Percentiles rank a stretch among this genome's conserved stretches.
Evolutionary conservation across 2,329 filamentous ascomycete genomes (phyloP).

Genomic region (Simplicillium aogashimaense): DNA sequence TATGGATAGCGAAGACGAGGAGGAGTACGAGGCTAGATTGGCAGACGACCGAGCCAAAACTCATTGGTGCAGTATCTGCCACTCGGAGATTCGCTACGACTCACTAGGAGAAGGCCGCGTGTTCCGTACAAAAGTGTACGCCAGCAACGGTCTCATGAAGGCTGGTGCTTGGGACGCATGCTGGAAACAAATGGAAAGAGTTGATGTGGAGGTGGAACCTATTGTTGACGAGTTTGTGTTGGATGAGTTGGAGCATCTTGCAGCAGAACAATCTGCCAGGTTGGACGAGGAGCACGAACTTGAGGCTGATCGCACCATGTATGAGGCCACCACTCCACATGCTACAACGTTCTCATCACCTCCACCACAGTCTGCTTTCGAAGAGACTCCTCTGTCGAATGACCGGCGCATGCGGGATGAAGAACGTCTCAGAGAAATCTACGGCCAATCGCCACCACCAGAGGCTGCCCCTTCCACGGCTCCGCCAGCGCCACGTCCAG

Average conservation of each 20-base stretch:
- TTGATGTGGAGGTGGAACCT: conserved; percentile 85
- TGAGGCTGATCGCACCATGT: conserved; percentile 3
- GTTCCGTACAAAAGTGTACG: conserved; percentile 81
- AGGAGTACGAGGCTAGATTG: conserved; percentile 20
- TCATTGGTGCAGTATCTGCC: conserved; percentile 49
- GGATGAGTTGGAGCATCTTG: conserved; percentile 49
- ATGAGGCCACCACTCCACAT: conserved; percentile 4
- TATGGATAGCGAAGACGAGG: conserved; percentile 36
- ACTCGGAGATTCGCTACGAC: conserved; percentile 44
- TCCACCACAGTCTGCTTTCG: conserved; percentile 7
- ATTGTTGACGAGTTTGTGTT: conserved; percentile 51
- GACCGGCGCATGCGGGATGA: conserved; percentile 33
- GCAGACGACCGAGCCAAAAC: conserved; percentile 18
- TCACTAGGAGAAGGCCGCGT: conserved; percentile 43
- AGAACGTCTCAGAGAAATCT: conserved; percentile 43
- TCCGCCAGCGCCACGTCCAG: neutral
- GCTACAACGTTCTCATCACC: conserved; percentile 5
- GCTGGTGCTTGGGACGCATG: conserved; percentile 86
- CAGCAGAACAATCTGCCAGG: conserved; percentile 31
- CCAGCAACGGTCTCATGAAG: conserved; percentile 88
- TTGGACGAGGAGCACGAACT: conserved; percentile 18
- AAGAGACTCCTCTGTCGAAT: conserved; percentile 12
- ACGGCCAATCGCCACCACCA: conserved; percentile 26
- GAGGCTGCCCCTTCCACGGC: conserved; percentile 3
- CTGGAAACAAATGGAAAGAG: conserved; percentile 98